Base-by-base conservation (phyloP, 108 stramenopile species). In the Seminavis robusta region DNA sequence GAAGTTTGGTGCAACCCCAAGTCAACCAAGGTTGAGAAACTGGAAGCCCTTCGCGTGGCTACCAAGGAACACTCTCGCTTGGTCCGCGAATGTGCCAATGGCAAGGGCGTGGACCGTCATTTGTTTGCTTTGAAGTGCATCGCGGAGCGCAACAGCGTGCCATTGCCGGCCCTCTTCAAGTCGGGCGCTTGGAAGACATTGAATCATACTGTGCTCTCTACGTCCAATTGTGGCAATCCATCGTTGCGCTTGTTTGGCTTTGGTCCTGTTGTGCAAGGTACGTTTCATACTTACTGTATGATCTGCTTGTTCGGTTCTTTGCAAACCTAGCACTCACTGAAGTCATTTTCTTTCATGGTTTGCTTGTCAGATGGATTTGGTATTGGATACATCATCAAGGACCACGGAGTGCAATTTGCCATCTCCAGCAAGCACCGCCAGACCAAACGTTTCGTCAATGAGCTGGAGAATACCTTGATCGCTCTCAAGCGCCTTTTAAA, bases 181-280 rank as follows among this genome's bases (percentile, higher is more conserved):
- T 86, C 83, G 1, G 45, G 56, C 19, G 71, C 80, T 30, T 94
- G 81, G 65, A 74, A 73, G 41, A 59, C 59, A 34, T 56, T 94
- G 61, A 88, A 90, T 48, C 86, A 94, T 61, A 94, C 88, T 0
- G 65, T 90, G 16, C 52, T 94, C 10, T 90, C 88, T 1, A 94
- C 92, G 2, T 81, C 80, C 34, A 94, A 94, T 44, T 94, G 92
- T 52, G 92, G 92, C 3, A 94, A 94, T 67, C 87, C 92, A n/a
- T 58, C 76, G 9, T 61, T 94, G 19, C 42, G 75, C n/a, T 59
- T 81, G 16, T 94, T 94, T 63, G 92, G 92, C 0, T 94, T 94
- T 60, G 92, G 92, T 32, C 88, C 92, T 1, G 90, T 83, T 33
- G 81, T 70, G 52, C 60, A 47, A n/a, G n/a, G n/a, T n/a, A n/a